These are phyloP conservation scores for Hypoxylon sp. DNA, from an alignment of 2,329 filamentous ascomycete genomes.

Conservation along the genomic window DNA sequence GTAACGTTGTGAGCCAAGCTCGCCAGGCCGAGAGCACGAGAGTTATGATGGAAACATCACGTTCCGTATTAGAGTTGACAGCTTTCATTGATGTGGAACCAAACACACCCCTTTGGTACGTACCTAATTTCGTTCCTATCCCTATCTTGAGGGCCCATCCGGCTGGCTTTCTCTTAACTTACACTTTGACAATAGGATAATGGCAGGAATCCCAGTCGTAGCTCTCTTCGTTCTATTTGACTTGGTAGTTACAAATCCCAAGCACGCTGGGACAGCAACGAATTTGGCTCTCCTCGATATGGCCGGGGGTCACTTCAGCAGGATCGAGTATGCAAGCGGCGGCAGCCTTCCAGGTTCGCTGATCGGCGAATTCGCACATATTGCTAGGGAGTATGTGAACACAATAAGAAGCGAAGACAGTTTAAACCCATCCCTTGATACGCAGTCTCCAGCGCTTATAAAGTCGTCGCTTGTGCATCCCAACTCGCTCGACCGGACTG, in stretches of 20 bases:
- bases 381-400: conserved; percentile 60
- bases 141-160: not conserved
- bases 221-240: conserved; percentile 43
- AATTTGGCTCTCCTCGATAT: conserved; percentile 60
- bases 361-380: conserved; percentile 59
- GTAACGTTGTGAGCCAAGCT: conserved; percentile 20
- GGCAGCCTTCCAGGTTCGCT: conserved; percentile 57
- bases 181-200: conserved; percentile 17
- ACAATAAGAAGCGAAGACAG: conserved; percentile 34
- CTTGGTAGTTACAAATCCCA: conserved; percentile 41
- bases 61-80: conserved; percentile 52
- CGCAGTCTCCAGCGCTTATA: conserved; percentile 1
- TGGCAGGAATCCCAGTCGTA: conserved; percentile 41
- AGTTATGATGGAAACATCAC: conserved; percentile 45
- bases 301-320: conserved; percentile 60
- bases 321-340: conserved; percentile 58
- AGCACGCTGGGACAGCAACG: conserved; percentile 37
- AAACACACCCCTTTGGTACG: conserved; percentile 51
- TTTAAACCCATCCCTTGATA: conserved; percentile 7
- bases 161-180: not conserved
- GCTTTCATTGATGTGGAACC: conserved; percentile 52
- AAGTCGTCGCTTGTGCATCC: conserved; percentile 9
- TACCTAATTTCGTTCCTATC: not conserved
- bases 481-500: conserved; percentile 19
- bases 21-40: conserved; percentile 42